Evolutionary conservation across 257 asterid species (phyloP), one percentile per base, ranked within the genome.

Genomic region (Scutellaria baicalensis): DNA sequence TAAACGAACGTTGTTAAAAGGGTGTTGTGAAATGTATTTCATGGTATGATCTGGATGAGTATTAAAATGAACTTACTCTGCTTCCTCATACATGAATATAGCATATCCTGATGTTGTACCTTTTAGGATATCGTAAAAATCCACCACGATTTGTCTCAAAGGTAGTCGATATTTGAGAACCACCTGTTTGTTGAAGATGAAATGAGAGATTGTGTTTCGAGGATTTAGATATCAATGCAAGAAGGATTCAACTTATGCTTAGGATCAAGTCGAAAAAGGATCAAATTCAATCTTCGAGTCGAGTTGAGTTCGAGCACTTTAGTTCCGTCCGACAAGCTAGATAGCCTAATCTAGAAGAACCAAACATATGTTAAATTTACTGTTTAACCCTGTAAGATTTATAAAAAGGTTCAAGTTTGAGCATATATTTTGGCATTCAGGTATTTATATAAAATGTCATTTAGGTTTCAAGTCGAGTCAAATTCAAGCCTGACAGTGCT

Each of bases 21-120:
- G n/a, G 33, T 5, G 33, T 27, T 27, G 0, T 12, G 3, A 35
- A 57, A 31, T 31, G 44, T 14, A 5, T 4, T 31, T 13, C 5
- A 14, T 1, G 8, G 11, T 13, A 3, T 10, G 47, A 6, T 36
- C 2, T 23, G 27, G 33, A 27, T 3, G 33, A 27, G 33, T 27
- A 27, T 27, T n/a, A 27, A 27, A 5, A 27, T 5, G 6, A 13
- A 66, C 71, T 66, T 66, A 51, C 71, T 66, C 71, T 10, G 61
- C 49, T 66, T 66, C 71, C 59, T 68, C 64, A 7, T 52, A 68
- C 44, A 68, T 54, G 43, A 68, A 68, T 40, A 40, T 68, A 40
- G 97, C 92, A 71, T 91, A 91, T 56, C 97, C 92, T 38, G 97
- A 88, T 40, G 97, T 88, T 75, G 86, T 75, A 64, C 94, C 86